These are phyloP conservation scores for Leucaena leucocephala DNA, from an alignment of 306 rosid genomes.

Conservation along the genomic window DNA sequence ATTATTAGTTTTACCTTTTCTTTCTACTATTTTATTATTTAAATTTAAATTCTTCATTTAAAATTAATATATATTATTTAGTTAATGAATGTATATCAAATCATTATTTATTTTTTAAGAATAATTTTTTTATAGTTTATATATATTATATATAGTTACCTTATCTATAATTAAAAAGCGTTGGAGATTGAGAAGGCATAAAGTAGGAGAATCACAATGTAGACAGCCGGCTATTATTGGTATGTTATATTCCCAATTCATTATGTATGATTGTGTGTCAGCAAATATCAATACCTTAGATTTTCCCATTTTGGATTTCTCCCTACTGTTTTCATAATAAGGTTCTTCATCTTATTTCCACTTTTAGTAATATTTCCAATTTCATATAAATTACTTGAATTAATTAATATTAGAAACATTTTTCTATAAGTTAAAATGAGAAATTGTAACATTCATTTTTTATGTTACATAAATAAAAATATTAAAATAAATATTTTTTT, in stretches of 20 bases:
- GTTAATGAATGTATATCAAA: neutral
- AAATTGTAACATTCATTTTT: neutral
- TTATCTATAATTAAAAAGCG: neutral
- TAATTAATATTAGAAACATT: neutral
- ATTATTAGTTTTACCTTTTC: too few species aligned
- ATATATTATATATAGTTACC: neutral
- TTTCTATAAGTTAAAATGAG: neutral
- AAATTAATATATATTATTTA: too few species aligned
- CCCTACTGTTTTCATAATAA: neutral
- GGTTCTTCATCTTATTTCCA: slow-evolving; percentile 37
- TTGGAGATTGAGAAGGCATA: neutral
- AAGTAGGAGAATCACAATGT: neutral
- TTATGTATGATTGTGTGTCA: slow-evolving; percentile 17
- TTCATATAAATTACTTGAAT: neutral
- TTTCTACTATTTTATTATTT: too few species aligned
- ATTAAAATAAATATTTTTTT: neutral
- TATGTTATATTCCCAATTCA: neutral
- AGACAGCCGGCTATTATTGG: slow-evolving; percentile 32
- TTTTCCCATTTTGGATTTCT: slow-evolving; percentile 45
- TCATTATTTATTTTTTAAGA: too few species aligned
- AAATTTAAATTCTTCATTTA: too few species aligned
- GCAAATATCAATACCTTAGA: slow-evolving; percentile 36
- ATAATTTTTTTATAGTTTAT: too few species aligned
- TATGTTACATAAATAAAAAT: neutral
- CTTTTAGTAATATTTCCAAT: slow-evolving; percentile 23